These are phyloP conservation scores for Closterium sp. DNA, from an alignment of 139 green algal genomes.

Conservation along the genomic window DNA sequence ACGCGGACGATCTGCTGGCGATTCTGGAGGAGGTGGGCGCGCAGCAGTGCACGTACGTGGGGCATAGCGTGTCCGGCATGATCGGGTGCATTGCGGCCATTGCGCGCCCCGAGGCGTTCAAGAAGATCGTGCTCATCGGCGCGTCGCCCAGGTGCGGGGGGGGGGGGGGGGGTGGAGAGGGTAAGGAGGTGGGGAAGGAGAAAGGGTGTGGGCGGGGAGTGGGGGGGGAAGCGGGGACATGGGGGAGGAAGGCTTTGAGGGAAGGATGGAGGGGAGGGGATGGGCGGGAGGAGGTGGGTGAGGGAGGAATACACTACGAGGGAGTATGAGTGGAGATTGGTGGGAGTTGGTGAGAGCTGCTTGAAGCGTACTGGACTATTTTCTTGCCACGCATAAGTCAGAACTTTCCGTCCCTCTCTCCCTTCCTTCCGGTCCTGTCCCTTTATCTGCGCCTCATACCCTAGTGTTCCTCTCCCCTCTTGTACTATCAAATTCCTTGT, in stretches of 20 bases:
- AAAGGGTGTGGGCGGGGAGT: not conserved
- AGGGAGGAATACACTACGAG: too few species aligned
- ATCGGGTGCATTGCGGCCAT: conserved; percentile 40
- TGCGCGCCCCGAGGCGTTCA: conserved; percentile 12
- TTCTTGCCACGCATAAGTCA: too few species aligned
- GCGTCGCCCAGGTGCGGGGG: conserved; percentile 26
- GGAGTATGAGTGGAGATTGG: too few species aligned
- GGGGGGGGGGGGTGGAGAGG: not conserved
- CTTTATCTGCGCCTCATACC: too few species aligned
- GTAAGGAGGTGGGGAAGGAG: not conserved
- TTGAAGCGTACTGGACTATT: too few species aligned
- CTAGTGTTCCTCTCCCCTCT: too few species aligned
- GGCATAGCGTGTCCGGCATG: conserved; percentile 48
- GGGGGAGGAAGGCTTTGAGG: not conserved
- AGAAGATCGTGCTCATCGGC: conserved; percentile 29
- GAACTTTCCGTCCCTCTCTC: not conserved
- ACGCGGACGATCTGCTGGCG: conserved; percentile 43
- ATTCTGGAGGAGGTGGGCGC: conserved; percentile 43
- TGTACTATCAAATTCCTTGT: too few species aligned
- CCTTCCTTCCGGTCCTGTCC: not conserved
- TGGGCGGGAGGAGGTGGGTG: too few species aligned
- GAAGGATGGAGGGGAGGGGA: too few species aligned
- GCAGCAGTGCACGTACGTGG: conserved; percentile 44
- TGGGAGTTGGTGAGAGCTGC: too few species aligned
- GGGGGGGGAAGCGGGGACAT: not conserved